phyloP scores from a whole-genome alignment of 805 yeast genomes.

The Yamadazyma akitaensis region DNA sequence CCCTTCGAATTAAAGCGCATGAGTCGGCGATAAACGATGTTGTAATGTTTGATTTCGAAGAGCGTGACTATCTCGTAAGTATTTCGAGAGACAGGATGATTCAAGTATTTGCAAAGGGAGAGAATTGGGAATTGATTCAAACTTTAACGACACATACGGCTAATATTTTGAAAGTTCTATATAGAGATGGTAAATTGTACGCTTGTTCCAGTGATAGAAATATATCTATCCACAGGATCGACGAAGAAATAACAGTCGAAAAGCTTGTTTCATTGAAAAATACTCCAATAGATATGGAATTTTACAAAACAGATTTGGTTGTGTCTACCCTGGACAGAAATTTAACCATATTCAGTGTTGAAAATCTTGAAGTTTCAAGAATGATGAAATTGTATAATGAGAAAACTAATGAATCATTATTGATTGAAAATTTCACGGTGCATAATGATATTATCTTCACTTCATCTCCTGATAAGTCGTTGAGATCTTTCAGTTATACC shows the following conservation, averaged over 20 bases:
- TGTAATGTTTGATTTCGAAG: conserved; percentile 27
- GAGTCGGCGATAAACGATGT: conserved; percentile 51
- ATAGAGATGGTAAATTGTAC: conserved; percentile 31
- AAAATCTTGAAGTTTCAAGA: conserved; percentile 30
- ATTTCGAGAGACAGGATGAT: conserved; percentile 63
- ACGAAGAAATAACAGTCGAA: conserved; percentile 26
- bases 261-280: conserved; percentile 50
- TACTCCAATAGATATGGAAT: conserved; percentile 45
- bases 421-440: conserved; percentile 43
- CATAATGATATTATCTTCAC: conserved; percentile 32
- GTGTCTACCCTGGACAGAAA: conserved; percentile 53
- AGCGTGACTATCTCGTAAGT: conserved; percentile 36
- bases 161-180: conserved; percentile 40
- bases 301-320: conserved; percentile 39
- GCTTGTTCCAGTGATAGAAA: conserved; percentile 64
- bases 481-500: conserved; percentile 45
- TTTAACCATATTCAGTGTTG: conserved; percentile 37
- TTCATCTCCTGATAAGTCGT: conserved; percentile 55
- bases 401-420: conserved; percentile 36
- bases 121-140: conserved; percentile 51
- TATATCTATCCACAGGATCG: conserved; percentile 48
- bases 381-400: conserved; percentile 42
- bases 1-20: conserved; percentile 42
- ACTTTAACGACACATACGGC: conserved; percentile 61
- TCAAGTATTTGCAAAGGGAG: conserved; percentile 43